Evolutionary conservation across 208 protist species (phyloP).

Genomic region (Trypanosomatidae sp.): DNA sequence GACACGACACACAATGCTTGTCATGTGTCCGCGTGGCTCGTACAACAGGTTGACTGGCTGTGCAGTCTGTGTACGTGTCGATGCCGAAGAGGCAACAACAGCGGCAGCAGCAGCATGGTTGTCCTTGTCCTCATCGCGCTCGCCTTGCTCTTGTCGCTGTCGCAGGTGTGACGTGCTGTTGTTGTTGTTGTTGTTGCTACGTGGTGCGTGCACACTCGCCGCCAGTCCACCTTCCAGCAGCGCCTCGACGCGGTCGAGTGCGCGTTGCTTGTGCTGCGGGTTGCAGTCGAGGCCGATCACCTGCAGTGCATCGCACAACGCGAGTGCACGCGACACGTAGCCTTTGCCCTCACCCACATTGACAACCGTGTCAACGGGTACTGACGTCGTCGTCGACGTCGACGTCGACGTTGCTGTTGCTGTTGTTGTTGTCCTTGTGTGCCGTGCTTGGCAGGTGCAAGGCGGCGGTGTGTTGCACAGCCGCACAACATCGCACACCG

Average conservation of each 20-base stretch:
- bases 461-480: neutral
- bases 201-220: conserved; percentile 8
- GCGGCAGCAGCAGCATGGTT: no score
- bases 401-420: no score
- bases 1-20: conserved; percentile 53
- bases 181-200: neutral
- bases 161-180: no score
- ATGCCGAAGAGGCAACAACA: no score
- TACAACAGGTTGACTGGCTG: conserved; percentile 64
- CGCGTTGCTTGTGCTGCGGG: conserved; percentile 63
- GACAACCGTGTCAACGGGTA: conserved; percentile 37
- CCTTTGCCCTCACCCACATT: conserved; percentile 89
- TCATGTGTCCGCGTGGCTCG: conserved; percentile 45
- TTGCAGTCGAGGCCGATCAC: conserved; percentile 86
- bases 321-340: conserved; percentile 70
- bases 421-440: neutral
- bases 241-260: conserved; percentile 35
- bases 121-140: conserved; percentile 8
- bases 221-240: conserved; percentile 31
- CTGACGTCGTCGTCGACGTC: neutral
- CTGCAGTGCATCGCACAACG: conserved; percentile 64
- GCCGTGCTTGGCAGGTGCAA: no score
- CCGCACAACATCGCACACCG: conserved; percentile 36
- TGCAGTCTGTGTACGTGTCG: no score
- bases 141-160: no score